Evolutionary conservation across 257 asterid species (phyloP).

Genomic region (Handroanthus guayacan): DNA sequence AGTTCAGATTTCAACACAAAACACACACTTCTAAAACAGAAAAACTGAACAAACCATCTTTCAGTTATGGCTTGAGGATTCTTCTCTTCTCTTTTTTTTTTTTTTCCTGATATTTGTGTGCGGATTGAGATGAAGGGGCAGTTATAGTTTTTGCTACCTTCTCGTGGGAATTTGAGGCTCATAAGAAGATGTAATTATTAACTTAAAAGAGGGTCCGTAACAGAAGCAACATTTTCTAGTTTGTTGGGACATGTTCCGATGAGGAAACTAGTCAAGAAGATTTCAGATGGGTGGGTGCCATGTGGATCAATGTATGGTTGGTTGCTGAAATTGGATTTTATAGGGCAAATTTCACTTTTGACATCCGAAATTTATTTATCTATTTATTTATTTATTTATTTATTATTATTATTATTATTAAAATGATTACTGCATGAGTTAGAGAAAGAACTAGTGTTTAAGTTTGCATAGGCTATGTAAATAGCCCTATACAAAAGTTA

Average conservation of each 20-base stretch:
- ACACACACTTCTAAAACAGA: neutral
- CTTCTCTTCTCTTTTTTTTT: neutral
- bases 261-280: neutral
- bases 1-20: neutral
- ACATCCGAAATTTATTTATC: no score
- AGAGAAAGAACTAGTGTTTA: no score
- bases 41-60: neutral
- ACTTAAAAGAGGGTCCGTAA: conserved; percentile 28
- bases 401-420: no score
- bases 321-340: neutral
- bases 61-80: neutral
- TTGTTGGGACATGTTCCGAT: conserved; percentile 24
- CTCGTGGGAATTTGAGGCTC: conserved; percentile 21
- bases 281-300: neutral
- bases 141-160: neutral
- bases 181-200: neutral
- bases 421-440: no score
- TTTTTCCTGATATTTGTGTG: neutral
- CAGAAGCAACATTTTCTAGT: conserved; percentile 8
- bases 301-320: neutral
- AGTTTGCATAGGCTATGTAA: no score
- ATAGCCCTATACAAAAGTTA: no score
- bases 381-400: no score
- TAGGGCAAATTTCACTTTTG: neutral
- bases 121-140: conserved; percentile 16